Percentiles rank a stretch among this genome's conserved stretches.
Evolutionary conservation across 768 basidiomycete genomes (phyloP).

Genomic region (Agaricus sinodeliciosus): DNA sequence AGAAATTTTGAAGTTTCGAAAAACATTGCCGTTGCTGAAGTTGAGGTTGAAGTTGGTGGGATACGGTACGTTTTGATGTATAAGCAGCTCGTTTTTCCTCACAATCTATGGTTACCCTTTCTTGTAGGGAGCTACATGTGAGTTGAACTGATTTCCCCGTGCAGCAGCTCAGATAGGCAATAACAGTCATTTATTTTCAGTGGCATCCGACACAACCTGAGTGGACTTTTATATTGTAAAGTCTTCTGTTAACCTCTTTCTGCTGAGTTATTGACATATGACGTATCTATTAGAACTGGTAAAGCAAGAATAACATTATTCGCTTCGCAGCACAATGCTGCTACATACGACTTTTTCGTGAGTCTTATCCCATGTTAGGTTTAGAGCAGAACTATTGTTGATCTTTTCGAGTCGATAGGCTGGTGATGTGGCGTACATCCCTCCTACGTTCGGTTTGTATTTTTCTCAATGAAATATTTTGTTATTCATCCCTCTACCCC

Average conservation of each 20-base stretch:
- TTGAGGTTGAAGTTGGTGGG: conserved; percentile 53
- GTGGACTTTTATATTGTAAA: conserved; percentile 48
- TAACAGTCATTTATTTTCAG: conserved; percentile 21
- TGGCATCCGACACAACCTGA: conserved; percentile 72
- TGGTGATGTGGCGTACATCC: conserved; percentile 35
- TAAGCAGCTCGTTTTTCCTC: no score
- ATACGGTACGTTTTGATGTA: conserved; percentile 36
- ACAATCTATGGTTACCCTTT: neutral
- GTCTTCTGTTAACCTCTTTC: no score
- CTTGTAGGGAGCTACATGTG: neutral
- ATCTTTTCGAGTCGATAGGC: conserved; percentile 16
- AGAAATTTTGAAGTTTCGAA: conserved; percentile 44
- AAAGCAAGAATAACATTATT: conserved; percentile 54
- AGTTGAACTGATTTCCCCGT: neutral
- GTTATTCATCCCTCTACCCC: no score
- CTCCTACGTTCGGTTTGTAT: conserved; percentile 26
- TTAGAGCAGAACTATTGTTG: neutral
- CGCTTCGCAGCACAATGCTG: conserved; percentile 47
- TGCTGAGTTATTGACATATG: no score
- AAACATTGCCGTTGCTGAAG: conserved; percentile 51
- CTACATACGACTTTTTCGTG: conserved; percentile 56
- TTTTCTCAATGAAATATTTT: neutral
- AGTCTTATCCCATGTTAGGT: neutral
- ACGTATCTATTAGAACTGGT: conserved; percentile 20
- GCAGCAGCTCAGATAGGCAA: neutral